Evolutionary conservation across 2,329 filamentous ascomycete genomes (phyloP).

Genomic region (Trichoderma cornu-damae): DNA sequence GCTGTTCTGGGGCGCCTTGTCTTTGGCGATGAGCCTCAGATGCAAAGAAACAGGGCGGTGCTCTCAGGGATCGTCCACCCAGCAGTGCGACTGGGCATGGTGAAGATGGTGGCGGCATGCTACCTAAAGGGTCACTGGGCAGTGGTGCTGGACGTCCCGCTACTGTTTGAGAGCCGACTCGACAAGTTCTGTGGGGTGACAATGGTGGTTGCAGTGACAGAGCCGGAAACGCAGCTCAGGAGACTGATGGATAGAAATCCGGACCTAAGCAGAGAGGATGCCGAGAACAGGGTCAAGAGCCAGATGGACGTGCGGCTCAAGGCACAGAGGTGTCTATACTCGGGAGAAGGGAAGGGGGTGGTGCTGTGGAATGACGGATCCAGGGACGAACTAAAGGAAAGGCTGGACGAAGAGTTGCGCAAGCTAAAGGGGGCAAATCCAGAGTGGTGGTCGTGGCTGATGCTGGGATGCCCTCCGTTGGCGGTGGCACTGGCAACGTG

Average conservation of each 20-base stretch:
- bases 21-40: slow-evolving; percentile 72
- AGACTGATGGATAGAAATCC: slow-evolving; percentile 69
- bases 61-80: slow-evolving; percentile 92
- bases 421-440: slow-evolving; percentile 61
- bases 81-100: slow-evolving; percentile 78
- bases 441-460: slow-evolving; percentile 75
- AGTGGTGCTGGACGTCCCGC: slow-evolving; percentile 84
- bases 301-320: slow-evolving; percentile 85
- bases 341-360: slow-evolving; percentile 61
- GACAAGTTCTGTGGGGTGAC: slow-evolving; percentile 82
- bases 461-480: slow-evolving; percentile 67
- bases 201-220: slow-evolving; percentile 77
- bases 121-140: slow-evolving; percentile 79
- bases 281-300: slow-evolving; percentile 76
- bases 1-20: slow-evolving; percentile 79
- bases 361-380: slow-evolving; percentile 89
- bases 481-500: slow-evolving; percentile 63
- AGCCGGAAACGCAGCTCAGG: slow-evolving; percentile 76
- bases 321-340: slow-evolving; percentile 65
- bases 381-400: slow-evolving; percentile 60
- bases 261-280: slow-evolving; percentile 79
- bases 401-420: slow-evolving; percentile 62
- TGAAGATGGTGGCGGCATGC: slow-evolving; percentile 62
- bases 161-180: slow-evolving; percentile 84
- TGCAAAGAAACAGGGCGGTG: slow-evolving; percentile 64